phyloP scores from a whole-genome alignment of 768 basidiomycete species.

The Pleurotus giganteus region DNA sequence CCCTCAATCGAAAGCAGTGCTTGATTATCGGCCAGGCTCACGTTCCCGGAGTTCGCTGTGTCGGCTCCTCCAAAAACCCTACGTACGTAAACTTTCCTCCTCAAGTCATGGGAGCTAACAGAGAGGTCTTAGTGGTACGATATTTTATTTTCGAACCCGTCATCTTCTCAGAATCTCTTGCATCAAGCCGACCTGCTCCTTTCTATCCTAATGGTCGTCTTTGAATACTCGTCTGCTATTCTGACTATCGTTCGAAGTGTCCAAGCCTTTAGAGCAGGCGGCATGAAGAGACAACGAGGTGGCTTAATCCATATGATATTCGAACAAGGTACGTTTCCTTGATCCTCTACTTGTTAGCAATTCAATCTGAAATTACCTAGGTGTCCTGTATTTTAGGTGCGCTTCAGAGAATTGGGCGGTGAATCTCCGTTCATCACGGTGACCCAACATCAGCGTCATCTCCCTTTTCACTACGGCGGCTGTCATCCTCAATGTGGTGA shows the following conservation, averaged over 20 bases:
- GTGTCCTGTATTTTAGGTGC: conserved; percentile 27
- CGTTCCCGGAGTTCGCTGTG: conserved; percentile 21
- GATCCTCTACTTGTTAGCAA: neutral
- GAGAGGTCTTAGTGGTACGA: neutral
- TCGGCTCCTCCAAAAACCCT: conserved; percentile 19
- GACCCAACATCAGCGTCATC: conserved; percentile 16
- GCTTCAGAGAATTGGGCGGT: neutral
- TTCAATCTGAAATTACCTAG: conserved; percentile 10
- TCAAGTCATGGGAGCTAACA: neutral
- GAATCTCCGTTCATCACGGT: no score
- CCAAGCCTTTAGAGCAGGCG: conserved; percentile 20
- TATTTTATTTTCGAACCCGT: neutral
- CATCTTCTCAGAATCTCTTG: neutral
- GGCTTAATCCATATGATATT: conserved; percentile 22
- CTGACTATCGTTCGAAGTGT: conserved; percentile 23
- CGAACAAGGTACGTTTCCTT: conserved; percentile 22
- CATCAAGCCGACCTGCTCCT: conserved; percentile 21
- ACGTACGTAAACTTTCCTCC: conserved; percentile 13
- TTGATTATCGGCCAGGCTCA: conserved; percentile 17
- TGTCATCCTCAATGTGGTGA: conserved; percentile 23
- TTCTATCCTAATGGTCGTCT: conserved; percentile 26
- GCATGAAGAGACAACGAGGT: conserved; percentile 15
- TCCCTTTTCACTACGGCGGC: conserved; percentile 22
- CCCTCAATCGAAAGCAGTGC: neutral
- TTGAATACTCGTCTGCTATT: conserved; percentile 22